Conservation (phyloP, 2,329 filamentous ascomycete genomes). For the Hortaea werneckii region DNA sequence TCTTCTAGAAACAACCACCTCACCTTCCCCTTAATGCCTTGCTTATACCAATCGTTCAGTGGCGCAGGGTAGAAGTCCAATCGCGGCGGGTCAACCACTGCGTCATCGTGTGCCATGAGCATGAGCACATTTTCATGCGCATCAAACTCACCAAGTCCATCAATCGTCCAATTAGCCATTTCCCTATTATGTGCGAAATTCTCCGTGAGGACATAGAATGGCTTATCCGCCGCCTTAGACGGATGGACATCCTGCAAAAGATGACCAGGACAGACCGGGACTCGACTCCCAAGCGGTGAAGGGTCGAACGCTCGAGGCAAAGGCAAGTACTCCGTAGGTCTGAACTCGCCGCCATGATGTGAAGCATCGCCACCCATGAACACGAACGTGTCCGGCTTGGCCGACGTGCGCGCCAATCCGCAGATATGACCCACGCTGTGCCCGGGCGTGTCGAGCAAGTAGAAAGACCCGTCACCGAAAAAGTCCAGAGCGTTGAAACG, state of each 20-base stretch:
- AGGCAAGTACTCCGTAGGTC: slow-evolving; percentile 34
- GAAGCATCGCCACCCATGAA: slow-evolving; percentile 42
- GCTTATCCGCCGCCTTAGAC: slow-evolving; percentile 23
- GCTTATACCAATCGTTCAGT: slow-evolving; percentile 25
- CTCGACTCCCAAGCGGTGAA: slow-evolving; percentile 13
- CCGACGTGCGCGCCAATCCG: slow-evolving; percentile 36
- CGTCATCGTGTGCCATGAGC: slow-evolving; percentile 24
- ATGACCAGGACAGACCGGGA: slow-evolving; percentile 30
- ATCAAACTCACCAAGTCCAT: slow-evolving; percentile 23
- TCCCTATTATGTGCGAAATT: slow-evolving; percentile 28
- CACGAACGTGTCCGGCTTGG: slow-evolving; percentile 32
- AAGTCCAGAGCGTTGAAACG: slow-evolving; percentile 42
- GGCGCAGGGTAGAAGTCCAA: slow-evolving; percentile 31
- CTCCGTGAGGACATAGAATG: slow-evolving; percentile 27
- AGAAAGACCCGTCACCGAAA: slow-evolving; percentile 48
- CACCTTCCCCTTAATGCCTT: slow-evolving; percentile 18
- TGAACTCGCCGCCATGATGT: slow-evolving; percentile 26
- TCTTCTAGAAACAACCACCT: slow-evolving; percentile 40
- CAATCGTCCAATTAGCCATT: slow-evolving; percentile 23
- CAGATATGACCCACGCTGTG: slow-evolving; percentile 42
- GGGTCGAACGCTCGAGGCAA: slow-evolving; percentile 25
- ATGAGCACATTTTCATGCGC: slow-evolving; percentile 24
- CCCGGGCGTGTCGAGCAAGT: slow-evolving; percentile 44
- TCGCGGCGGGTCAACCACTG: slow-evolving; percentile 18
- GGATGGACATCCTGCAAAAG: slow-evolving; percentile 32